Base-by-base conservation (phyloP, 257 asterid genomes). In the Echium plantagineum region DNA sequence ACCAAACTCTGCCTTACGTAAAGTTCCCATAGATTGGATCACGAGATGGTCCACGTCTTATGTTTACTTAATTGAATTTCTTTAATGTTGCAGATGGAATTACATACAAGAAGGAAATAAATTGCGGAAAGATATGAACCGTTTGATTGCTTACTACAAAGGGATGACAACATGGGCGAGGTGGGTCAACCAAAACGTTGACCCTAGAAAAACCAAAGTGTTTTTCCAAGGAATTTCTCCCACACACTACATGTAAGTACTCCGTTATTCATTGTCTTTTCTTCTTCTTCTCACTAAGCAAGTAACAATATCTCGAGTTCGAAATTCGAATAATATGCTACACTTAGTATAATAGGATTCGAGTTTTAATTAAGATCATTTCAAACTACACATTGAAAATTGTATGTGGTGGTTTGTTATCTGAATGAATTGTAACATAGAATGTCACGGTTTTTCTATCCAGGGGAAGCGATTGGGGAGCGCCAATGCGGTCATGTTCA, bases 141-240 rank as follows among this genome's bases (percentile, higher is more conserved):
- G 95, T 13, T 57, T 87, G 84, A 54, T 90, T 24, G 95, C 95
- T 49, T 90, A 72, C 52, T 90, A 90, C 72, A 85, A 77, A 74
- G 97, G 97, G 30, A 48, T 90, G 86, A 80, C 82, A n/a, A 90
- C 97, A 9, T 87, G 97, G 97, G 94, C 91, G 0, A 66, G 87
- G 80, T 90, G 97, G 97, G 72, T 90, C 51, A 71, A 90, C 61
- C 66, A 69, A n/a, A 77, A 80, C 18, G 70, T 90, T 7, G 81
- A 87, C 67, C 90, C 94, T 64, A 66, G 82, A 62, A 90, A 79
- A 70, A 85, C 97, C 21, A 83, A 83, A 77, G 94, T 90, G 54
- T 71, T 83, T 65, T 90, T 83, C 42, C 97, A 90, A 67, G 97
- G 97, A 62, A 75, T 87, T 67, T 90, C 97, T 22, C 97, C 97